Evolutionary conservation across 306 rosid species (phyloP).

Genomic region (Pterocarpus macrocarpus): DNA sequence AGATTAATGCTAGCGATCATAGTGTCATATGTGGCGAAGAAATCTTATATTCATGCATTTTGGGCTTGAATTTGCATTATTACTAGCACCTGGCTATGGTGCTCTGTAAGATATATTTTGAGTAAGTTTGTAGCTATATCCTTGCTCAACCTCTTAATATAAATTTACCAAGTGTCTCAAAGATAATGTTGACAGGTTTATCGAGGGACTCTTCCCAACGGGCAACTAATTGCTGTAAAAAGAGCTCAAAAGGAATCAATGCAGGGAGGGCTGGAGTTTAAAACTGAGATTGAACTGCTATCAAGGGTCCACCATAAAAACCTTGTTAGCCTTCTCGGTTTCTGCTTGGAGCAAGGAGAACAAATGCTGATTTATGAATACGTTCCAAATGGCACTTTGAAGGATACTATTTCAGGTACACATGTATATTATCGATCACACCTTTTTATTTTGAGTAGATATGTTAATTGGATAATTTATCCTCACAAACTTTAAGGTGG

Average conservation of each 20-base stretch:
- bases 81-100: conserved; percentile 17
- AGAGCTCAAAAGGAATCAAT: conserved; percentile 65
- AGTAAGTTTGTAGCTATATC: neutral
- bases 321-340: conserved; percentile 77
- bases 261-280: conserved; percentile 76
- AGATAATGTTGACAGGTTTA: conserved; percentile 60
- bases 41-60: conserved; percentile 16
- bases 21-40: conserved; percentile 10
- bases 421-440: too few species aligned
- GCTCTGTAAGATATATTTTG: neutral
- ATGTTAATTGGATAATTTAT: too few species aligned
- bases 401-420: conserved; percentile 72
- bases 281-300: conserved; percentile 83
- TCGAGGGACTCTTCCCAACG: conserved; percentile 67
- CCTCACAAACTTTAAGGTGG: too few species aligned
- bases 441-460: too few species aligned
- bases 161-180: neutral
- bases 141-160: neutral
- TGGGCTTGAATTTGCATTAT: neutral
- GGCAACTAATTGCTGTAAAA: conserved; percentile 72
- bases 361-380: conserved; percentile 82
- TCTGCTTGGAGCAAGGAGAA: conserved; percentile 77
- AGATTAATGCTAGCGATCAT: neutral
- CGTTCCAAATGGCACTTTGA: conserved; percentile 71
- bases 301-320: conserved; percentile 90